Evolutionary conservation across 768 basidiomycete species (phyloP).

Genomic region (Lentinula lateritia): DNA sequence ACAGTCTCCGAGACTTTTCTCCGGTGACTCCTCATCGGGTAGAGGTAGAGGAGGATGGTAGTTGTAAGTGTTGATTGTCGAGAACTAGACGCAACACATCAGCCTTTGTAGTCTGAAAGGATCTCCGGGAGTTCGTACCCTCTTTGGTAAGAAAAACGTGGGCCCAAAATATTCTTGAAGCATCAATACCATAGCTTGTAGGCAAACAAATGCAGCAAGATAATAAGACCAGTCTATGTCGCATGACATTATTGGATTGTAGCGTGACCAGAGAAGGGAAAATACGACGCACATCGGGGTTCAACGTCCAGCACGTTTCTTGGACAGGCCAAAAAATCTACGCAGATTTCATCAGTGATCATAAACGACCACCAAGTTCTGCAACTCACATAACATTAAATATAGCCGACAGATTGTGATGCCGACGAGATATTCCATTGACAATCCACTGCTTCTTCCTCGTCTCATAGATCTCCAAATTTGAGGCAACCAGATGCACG

Average conservation of each 20-base stretch:
- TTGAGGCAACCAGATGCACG: constrained; percentile 81
- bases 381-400: constrained; percentile 65
- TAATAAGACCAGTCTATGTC: constrained; percentile 57
- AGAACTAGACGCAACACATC: constrained; percentile 37
- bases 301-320: constrained; percentile 83
- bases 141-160: constrained; percentile 74
- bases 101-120: background rate
- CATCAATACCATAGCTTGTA: constrained; percentile 58
- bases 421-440: constrained; percentile 69
- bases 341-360: background rate
- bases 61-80: constrained; percentile 60
- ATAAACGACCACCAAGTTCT: background rate
- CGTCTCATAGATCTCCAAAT: constrained; percentile 72
- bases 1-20: constrained; percentile 78
- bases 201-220: constrained; percentile 52
- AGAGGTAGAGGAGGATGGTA: constrained; percentile 79
- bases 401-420: constrained; percentile 68
- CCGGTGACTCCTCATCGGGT: constrained; percentile 69
- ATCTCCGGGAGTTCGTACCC: constrained; percentile 34
- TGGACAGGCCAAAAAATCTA: constrained; percentile 81
- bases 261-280: constrained; percentile 3
- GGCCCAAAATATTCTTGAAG: constrained; percentile 77
- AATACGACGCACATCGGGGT: constrained; percentile 51
- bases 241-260: background rate
- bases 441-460: constrained; percentile 64